Conservation (phyloP, 1,139 yeast species). For the Saccharomyces hybrid region DNA sequence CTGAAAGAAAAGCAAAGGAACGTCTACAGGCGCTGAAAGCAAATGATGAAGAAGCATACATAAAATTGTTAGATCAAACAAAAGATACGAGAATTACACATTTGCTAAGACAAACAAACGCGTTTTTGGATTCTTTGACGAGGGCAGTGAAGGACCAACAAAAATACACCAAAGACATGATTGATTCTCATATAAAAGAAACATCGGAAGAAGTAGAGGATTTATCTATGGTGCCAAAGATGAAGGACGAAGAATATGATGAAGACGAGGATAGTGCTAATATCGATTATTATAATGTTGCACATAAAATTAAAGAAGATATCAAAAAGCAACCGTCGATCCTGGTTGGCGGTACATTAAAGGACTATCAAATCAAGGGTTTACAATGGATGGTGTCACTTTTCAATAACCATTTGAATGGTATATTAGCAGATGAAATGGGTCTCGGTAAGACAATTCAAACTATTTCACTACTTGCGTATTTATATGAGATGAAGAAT, state of each 20-base stretch:
- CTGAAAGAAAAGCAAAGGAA: slow-evolving; percentile 72
- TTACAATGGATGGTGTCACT: slow-evolving; percentile 97
- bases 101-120: slow-evolving; percentile 67
- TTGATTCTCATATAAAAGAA: slow-evolving; percentile 41
- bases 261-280: slow-evolving; percentile 51
- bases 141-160: slow-evolving; percentile 74
- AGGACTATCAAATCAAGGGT: slow-evolving; percentile 91
- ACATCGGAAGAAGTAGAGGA: slow-evolving; percentile 31
- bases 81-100: slow-evolving; percentile 81
- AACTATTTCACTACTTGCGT: slow-evolving; percentile 68
- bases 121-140: slow-evolving; percentile 67
- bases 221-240: slow-evolving; percentile 31
- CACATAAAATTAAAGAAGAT: slow-evolving; percentile 64
- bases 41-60: slow-evolving; percentile 79
- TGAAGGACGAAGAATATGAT: slow-evolving; percentile 25
- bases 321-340: slow-evolving; percentile 58
- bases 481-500: slow-evolving; percentile 61
- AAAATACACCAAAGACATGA: slow-evolving; percentile 32
- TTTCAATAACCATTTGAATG: slow-evolving; percentile 86
- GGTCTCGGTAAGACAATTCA: slow-evolving; percentile 88
- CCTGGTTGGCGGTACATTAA: slow-evolving; percentile 78
- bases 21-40: slow-evolving; percentile 81
- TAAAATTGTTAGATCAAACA: slow-evolving; percentile 71
- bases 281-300: slow-evolving; percentile 72
- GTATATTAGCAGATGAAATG: slow-evolving; percentile 93